Percentiles rank a stretch among this genome's conserved stretches.
phyloP scores from a whole-genome alignment of 2,329 filamentous ascomycete species.

The Fusarium lateritium region DNA sequence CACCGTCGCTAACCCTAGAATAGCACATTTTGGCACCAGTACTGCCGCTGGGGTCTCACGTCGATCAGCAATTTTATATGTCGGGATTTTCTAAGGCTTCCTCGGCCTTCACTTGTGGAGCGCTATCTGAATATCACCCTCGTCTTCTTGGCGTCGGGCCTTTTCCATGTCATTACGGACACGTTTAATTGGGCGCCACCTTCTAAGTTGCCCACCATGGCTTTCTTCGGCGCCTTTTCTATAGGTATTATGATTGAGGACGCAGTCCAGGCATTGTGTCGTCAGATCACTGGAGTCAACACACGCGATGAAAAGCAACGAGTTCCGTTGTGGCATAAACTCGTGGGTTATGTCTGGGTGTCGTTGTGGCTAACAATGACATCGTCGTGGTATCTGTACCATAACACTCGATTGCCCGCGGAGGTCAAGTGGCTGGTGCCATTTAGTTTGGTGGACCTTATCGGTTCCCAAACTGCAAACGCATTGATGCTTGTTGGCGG shows the following conservation, averaged over 20 bases:
- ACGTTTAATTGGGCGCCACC: constrained; percentile 7
- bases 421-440: constrained; percentile 25
- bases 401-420: constrained; percentile 5
- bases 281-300: too few species aligned
- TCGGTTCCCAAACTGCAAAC: constrained; percentile 1
- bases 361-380: constrained; percentile 24
- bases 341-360: constrained; percentile 32
- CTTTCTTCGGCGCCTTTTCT: constrained; percentile 19
- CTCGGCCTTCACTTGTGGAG: constrained; percentile 8
- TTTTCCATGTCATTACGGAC: constrained; percentile 19
- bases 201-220: constrained; percentile 2
- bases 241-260: too few species aligned
- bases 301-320: too few species aligned
- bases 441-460: constrained; percentile 9
- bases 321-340: constrained; percentile 27
- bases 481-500: constrained; percentile 7
- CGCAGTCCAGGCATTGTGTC: too few species aligned
- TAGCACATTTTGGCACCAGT: constrained; percentile 35
- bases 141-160: constrained; percentile 26
- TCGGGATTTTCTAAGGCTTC: constrained; percentile 18
- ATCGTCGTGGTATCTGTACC: constrained; percentile 30
- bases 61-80: constrained; percentile 35
- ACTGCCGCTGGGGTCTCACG: constrained; percentile 22
- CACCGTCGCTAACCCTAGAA: too few species aligned
- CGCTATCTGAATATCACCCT: constrained; percentile 25